phyloP scores from a whole-genome alignment of 140 eudicot species.

The Stevia rebaudiana region DNA sequence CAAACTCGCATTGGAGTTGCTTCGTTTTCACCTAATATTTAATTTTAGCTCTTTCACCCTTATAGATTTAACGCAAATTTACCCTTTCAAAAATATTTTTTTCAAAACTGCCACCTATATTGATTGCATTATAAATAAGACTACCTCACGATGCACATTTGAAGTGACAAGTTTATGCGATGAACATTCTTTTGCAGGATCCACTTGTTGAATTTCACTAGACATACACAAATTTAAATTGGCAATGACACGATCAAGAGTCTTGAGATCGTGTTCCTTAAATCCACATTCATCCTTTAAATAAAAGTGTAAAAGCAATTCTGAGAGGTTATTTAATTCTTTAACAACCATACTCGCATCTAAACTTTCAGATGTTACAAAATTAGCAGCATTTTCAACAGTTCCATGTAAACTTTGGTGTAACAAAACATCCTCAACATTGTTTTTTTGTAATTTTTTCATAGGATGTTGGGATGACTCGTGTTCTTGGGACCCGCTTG shows the following conservation, averaged over 20 bases:
- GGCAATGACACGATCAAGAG: slow-evolving; percentile 39
- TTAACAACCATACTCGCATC: slow-evolving; percentile 41
- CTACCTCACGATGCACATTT: background rate
- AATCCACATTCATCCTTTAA: slow-evolving; percentile 32
- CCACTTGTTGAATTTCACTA: slow-evolving; percentile 23
- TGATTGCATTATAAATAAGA: background rate
- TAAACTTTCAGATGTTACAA: slow-evolving; percentile 25
- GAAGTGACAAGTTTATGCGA: background rate
- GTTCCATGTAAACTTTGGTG: slow-evolving; percentile 20
- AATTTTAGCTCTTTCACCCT: background rate
- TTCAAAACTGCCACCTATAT: background rate
- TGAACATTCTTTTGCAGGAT: slow-evolving; percentile 22
- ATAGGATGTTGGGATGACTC: slow-evolving; percentile 24
- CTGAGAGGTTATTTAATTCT: slow-evolving; percentile 48
- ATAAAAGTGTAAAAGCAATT: slow-evolving; percentile 37
- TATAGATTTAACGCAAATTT: background rate
- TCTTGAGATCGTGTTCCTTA: slow-evolving; percentile 37
- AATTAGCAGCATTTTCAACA: slow-evolving; percentile 35
- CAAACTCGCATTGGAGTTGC: background rate
- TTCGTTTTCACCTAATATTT: background rate
- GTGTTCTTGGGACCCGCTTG: slow-evolving; percentile 30
- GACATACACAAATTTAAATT: slow-evolving; percentile 49
- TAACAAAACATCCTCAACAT: slow-evolving; percentile 17
- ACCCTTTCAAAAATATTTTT: background rate
- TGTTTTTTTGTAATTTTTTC: slow-evolving; percentile 26